A percentile compares a stretch with the other conserved stretches of the same genome.
Evolutionary conservation across 1,284 basidiomycete genomes (phyloP).

Genomic region (Cryptococcus amylolentus): DNA sequence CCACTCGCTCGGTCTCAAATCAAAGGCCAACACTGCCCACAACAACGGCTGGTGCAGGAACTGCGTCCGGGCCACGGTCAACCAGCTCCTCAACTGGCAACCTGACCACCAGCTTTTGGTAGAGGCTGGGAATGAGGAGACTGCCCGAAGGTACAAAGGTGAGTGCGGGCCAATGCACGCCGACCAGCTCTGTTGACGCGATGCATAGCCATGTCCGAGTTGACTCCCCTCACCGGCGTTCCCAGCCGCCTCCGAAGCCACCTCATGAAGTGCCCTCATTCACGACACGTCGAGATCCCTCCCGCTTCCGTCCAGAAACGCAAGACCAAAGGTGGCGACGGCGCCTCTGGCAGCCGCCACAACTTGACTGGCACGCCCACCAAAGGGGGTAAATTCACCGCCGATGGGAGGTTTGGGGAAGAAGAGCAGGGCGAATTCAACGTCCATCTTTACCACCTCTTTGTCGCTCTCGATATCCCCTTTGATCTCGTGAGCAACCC

Average conservation of each 20-base stretch:
- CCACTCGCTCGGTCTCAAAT: background rate
- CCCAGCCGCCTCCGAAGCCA: conserved; percentile 1
- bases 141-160: conserved; percentile 2
- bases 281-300: background rate
- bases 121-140: conserved; percentile 1
- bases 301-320: background rate
- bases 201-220: background rate
- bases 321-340: background rate
- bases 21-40: conserved; percentile 3
- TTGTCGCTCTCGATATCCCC: background rate
- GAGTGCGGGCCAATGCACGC: background rate
- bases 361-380: background rate
- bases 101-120: background rate
- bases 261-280: background rate
- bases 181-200: background rate
- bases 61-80: background rate
- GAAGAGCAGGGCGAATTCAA: conserved; percentile 3
- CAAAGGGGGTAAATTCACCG: background rate
- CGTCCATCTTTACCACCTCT: conserved; percentile 3
- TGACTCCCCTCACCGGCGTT: background rate
- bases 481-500: background rate
- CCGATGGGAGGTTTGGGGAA: background rate
- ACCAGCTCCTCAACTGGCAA: background rate
- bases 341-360: background rate
- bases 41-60: conserved; percentile 5